These are phyloP conservation scores for Stagonosporopsis rhizophila DNA, from an alignment of 2,329 filamentous ascomycete species.

Conservation along the genomic window DNA sequence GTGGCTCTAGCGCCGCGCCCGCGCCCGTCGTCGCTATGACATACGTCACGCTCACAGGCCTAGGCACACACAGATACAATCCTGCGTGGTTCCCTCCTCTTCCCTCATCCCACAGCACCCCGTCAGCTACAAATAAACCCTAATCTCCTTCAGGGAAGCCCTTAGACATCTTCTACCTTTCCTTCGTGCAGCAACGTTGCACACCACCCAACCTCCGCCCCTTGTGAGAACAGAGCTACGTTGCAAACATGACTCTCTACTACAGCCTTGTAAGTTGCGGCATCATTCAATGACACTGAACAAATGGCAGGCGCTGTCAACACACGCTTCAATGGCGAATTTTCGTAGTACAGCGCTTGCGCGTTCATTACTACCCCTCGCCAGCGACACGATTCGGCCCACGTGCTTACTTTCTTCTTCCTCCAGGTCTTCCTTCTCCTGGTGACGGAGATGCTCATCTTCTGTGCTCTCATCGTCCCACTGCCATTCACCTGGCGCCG, in stretches of 20 bases:
- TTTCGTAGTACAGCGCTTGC: slow-evolving; percentile 8
- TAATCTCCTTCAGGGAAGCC: slow-evolving; percentile 16
- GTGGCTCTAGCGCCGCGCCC: slow-evolving; percentile 4
- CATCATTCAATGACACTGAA: not conserved
- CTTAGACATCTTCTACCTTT: not conserved
- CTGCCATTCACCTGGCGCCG: slow-evolving; percentile 86
- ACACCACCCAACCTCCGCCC: slow-evolving; percentile 27
- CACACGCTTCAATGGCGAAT: slow-evolving; percentile 17
- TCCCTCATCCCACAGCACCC: slow-evolving; percentile 19
- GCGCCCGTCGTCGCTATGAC: slow-evolving; percentile 3
- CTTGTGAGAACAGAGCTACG: slow-evolving; percentile 34
- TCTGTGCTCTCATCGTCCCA: slow-evolving; percentile 81
- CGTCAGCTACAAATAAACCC: slow-evolving; percentile 12
- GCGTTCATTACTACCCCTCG: slow-evolving; percentile 5
- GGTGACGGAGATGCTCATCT: slow-evolving; percentile 82
- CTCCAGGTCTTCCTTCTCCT: slow-evolving; percentile 80
- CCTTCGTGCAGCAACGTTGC: slow-evolving; percentile 28
- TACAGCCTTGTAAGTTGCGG: slow-evolving; percentile 65
- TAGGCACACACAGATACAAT: slow-evolving; percentile 38
- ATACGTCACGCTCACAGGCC: slow-evolving; percentile 31
- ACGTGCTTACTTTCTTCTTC: slow-evolving; percentile 37
- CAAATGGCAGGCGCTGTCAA: not conserved
- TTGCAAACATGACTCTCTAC: slow-evolving; percentile 70
- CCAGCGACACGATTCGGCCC: slow-evolving; percentile 18
- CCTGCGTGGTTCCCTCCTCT: slow-evolving; percentile 26